Conservation (phyloP, 768 basidiomycete species). For the Pisolithus microcarpus region DNA sequence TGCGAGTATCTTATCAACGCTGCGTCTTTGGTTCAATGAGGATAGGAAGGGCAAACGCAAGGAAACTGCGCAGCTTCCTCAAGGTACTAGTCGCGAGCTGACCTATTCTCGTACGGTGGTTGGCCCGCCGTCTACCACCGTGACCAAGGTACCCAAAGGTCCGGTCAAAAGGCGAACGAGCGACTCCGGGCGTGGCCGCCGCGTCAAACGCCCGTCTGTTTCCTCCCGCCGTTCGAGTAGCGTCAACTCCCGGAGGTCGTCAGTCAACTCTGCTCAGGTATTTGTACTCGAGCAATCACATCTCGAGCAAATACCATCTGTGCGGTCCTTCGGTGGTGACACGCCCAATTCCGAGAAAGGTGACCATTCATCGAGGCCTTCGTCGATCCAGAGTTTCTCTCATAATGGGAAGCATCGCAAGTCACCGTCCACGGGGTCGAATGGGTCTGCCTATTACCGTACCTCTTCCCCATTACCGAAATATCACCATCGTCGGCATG, state of each 20-base stretch:
- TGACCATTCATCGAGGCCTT: conserved; percentile 72
- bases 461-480: conserved; percentile 70
- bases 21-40: conserved; percentile 90
- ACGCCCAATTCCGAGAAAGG: conserved; percentile 86
- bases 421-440: conserved; percentile 72
- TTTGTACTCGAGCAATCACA: conserved; percentile 51
- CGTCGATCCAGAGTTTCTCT: conserved; percentile 76
- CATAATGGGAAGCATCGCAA: conserved; percentile 60
- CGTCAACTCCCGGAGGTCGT: conserved; percentile 77
- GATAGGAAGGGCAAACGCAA: conserved; percentile 85
- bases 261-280: conserved; percentile 41
- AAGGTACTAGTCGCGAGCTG: conserved; percentile 14
- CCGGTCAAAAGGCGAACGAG: conserved; percentile 48
- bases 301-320: conserved; percentile 45
- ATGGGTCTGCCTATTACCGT: conserved; percentile 56
- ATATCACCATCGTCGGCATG: conserved; percentile 68
- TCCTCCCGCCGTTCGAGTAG: conserved; percentile 87
- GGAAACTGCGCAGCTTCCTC: conserved; percentile 27
- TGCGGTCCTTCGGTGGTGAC: conserved; percentile 69
- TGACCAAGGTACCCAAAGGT: conserved; percentile 24
- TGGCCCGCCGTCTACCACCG: conserved; percentile 18
- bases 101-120: conserved; percentile 21
- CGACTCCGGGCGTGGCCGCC: conserved; percentile 39
- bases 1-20: conserved; percentile 76
- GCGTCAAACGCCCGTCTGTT: conserved; percentile 60